A percentile compares a stretch with the other conserved stretches of the same genome.
Conservation (phyloP, 495 filamentous ascomycete genomes). For the Lentithecium fluviatile region DNA sequence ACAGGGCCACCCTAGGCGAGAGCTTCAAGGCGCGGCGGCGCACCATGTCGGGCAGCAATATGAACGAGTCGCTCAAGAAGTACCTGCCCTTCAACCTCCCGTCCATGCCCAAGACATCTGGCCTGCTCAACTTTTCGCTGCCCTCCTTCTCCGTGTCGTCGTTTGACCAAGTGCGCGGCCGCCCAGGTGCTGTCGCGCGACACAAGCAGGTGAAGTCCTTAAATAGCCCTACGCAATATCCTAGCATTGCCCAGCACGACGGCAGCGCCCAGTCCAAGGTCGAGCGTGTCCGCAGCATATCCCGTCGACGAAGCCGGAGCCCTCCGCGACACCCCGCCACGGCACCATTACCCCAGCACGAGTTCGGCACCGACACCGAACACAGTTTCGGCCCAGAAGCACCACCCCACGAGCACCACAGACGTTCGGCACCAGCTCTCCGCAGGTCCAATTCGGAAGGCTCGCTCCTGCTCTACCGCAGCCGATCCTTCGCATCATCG, state of each 20-base stretch:
- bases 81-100: slow-evolving; percentile 34
- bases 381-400: not conserved
- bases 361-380: not conserved
- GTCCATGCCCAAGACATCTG: slow-evolving; percentile 28
- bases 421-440: slow-evolving; percentile 37
- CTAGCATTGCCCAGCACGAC: slow-evolving; percentile 16
- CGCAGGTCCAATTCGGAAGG: slow-evolving; percentile 71
- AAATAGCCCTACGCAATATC: not conserved
- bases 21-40: slow-evolving; percentile 35
- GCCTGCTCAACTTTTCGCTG: slow-evolving; percentile 29
- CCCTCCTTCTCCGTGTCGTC: slow-evolving; percentile 30
- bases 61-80: slow-evolving; percentile 29
- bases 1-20: slow-evolving; percentile 27
- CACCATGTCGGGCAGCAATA: slow-evolving; percentile 24
- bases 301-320: not conserved
- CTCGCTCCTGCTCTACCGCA: slow-evolving; percentile 56
- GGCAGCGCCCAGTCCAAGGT: slow-evolving; percentile 8
- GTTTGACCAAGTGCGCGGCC: slow-evolving; percentile 14
- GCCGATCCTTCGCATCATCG: slow-evolving; percentile 74
- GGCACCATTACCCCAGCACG: slow-evolving; percentile 4
- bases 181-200: not conserved
- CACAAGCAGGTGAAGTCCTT: slow-evolving; percentile 5
- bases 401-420: not conserved
- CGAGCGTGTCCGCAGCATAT: not conserved
- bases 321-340: slow-evolving; percentile 1